Base-by-base conservation (phyloP, 176 grass and related monocot genomes). In the Poa pratensis region DNA sequence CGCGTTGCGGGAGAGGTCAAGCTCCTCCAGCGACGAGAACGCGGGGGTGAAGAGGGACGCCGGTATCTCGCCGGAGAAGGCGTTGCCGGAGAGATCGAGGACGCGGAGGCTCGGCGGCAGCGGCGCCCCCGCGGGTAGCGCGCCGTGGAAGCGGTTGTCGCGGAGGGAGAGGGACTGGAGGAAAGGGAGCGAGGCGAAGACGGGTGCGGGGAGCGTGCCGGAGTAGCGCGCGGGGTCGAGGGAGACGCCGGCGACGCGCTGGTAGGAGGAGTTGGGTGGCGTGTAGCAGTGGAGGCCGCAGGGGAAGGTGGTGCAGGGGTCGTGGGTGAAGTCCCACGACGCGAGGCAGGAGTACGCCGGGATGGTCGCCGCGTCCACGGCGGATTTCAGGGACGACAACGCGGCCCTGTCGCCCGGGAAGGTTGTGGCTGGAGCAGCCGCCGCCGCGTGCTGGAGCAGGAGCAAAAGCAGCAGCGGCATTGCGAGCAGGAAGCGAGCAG, bases 221-320 rank as follows among this genome's bases (percentile, higher is more conserved):
- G 91, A 57, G 87, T 88, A 88, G 1, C 86, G 87, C 34, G 87
- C 87, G 16, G 87, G 79, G 84, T 88, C 82, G 84, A 92, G 87
- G 75, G 86, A 28, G 59, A 89, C 81, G 76, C 37, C 75, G 39
- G 72, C 24, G 55, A 92, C 86, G 71, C 76, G 81, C 37, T 79
- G 70, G 84, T 84, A 10, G 63, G 80, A 61, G 30, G 85, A 50
- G 80, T 69, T 49, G 34, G 68, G 1, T 1, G 75, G 34, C 20
- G 75, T 9, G 76, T 1, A 7, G 84, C 86, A 92, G 71, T 67
- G 74, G 72, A 88, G 48, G 71, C 86, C 87, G 84, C 87, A 89
- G 27, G 76, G 63, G 84, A 92, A 88, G 22, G 50, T 22, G 0
- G 75, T 51, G 80, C 83, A 88, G 19, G 90, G 86, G 83, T 89